Evolutionary conservation across 2,329 filamentous ascomycete species (phyloP).

Genomic region (Hypoxylon sp.): DNA sequence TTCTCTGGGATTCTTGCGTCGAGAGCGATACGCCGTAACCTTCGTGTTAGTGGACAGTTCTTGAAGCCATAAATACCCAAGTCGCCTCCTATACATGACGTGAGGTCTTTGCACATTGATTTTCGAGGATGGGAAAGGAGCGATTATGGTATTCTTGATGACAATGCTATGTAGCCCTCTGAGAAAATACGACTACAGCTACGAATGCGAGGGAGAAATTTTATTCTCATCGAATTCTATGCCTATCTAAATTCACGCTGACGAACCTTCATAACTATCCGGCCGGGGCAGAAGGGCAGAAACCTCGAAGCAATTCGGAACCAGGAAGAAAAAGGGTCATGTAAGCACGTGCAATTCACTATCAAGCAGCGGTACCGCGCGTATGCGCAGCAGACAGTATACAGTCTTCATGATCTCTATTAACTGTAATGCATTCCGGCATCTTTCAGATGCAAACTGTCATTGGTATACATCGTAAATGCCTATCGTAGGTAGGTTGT

Average conservation of each 20-base stretch:
- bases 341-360: not conserved
- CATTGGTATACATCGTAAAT: slow-evolving; percentile 31
- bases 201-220: no score
- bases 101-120: no score
- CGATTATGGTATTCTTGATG: no score
- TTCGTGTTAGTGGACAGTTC: no score
- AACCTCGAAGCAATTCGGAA: not conserved
- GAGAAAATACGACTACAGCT: no score
- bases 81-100: no score
- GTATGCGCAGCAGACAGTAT: not conserved
- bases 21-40: no score
- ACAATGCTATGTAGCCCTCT: no score
- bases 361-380: not conserved
- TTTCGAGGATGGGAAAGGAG: no score
- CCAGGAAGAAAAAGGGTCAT: not conserved
- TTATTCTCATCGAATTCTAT: no score
- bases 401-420: slow-evolving; percentile 20
- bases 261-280: not conserved
- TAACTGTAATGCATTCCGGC: slow-evolving; percentile 15
- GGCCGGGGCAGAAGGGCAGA: not conserved
- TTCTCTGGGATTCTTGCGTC: no score
- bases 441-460: slow-evolving; percentile 20
- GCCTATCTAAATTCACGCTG: not conserved
- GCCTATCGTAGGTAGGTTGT: slow-evolving; percentile 20
- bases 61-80: no score